phyloP scores from a whole-genome alignment of 1,284 basidiomycete genomes.

The Amylostereum areolatum region DNA sequence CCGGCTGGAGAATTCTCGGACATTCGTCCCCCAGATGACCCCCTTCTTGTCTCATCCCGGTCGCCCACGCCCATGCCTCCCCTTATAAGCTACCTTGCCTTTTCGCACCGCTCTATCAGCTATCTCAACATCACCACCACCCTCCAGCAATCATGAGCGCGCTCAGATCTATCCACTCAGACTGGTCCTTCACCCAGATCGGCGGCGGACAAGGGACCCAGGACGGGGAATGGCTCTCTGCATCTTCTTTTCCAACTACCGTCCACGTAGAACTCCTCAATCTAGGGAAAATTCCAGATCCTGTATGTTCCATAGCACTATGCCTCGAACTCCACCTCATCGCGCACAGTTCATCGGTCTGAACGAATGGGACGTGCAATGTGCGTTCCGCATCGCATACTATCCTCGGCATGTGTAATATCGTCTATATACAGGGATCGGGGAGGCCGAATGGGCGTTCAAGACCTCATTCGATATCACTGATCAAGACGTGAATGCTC shows the following conservation, averaged over 20 bases:
- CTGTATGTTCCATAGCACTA: slow-evolving; percentile 39
- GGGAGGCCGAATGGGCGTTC: slow-evolving; percentile 84
- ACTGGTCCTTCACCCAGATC: slow-evolving; percentile 66
- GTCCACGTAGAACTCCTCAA: slow-evolving; percentile 82
- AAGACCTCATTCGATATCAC: slow-evolving; percentile 57
- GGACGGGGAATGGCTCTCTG: slow-evolving; percentile 60
- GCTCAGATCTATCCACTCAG: slow-evolving; percentile 20
- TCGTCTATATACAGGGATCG: slow-evolving; percentile 58
- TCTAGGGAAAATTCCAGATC: slow-evolving; percentile 70
- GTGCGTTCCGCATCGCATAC: slow-evolving; percentile 29
- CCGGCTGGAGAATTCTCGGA: too few relatives aligned
- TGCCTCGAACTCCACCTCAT: background rate
- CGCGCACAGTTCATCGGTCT: slow-evolving; percentile 57
- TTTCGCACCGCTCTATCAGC: too few relatives aligned
- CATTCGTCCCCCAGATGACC: too few relatives aligned
- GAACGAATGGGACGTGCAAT: slow-evolving; percentile 87
- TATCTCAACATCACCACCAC: too few relatives aligned
- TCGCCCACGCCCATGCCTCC: too few relatives aligned
- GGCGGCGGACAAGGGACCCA: slow-evolving; percentile 54
- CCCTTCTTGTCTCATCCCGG: too few relatives aligned
- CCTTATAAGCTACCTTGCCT: too few relatives aligned
- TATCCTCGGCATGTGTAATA: slow-evolving; percentile 7
- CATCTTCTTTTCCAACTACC: slow-evolving; percentile 68
- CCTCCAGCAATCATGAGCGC: too few relatives aligned
- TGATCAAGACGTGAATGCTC: slow-evolving; percentile 36